Evolutionary conservation across 2,329 filamentous ascomycete species (phyloP).

Genomic region (Lasiodiplodia sp.): DNA sequence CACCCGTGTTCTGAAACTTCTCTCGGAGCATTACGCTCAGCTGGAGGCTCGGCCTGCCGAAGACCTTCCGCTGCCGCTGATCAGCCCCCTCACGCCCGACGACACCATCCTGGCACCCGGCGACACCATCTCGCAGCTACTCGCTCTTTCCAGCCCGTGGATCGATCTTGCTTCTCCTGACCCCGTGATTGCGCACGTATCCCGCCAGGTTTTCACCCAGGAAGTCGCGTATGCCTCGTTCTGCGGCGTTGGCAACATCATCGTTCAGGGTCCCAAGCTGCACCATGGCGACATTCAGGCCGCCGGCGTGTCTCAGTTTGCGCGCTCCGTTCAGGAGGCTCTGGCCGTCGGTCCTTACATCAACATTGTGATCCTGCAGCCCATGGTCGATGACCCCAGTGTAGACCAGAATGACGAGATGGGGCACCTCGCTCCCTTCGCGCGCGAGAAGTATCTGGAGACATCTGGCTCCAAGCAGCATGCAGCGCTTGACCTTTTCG

Average conservation of each 20-base stretch:
- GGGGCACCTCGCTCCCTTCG: conserved; percentile 61
- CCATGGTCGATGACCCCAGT: conserved; percentile 79
- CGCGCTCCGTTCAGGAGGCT: conserved; percentile 81
- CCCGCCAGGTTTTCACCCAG: conserved; percentile 85
- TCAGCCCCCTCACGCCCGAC: conserved; percentile 74
- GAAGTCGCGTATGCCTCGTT: conserved; percentile 96
- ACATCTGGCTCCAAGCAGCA: conserved; percentile 19
- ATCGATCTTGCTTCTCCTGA: conserved; percentile 87
- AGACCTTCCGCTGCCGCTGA: conserved; percentile 52
- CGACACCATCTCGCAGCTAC: conserved; percentile 73
- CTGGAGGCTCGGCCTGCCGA: conserved; percentile 52
- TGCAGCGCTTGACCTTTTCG: conserved; percentile 66
- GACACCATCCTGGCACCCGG: conserved; percentile 78
- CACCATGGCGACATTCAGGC: conserved; percentile 61
- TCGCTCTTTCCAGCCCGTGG: conserved; percentile 87
- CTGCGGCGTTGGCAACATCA: conserved; percentile 83
- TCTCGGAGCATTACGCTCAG: conserved; percentile 62
- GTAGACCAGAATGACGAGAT: conserved; percentile 61
- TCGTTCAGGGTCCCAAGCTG: conserved; percentile 79
- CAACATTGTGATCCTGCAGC: conserved; percentile 80
- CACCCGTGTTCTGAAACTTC: conserved; percentile 68
- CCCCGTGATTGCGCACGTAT: conserved; percentile 83
- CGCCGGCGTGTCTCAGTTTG: conserved; percentile 73
- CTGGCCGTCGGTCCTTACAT: conserved; percentile 77
- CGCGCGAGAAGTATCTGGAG: conserved; percentile 44